Base-by-base conservation (phyloP, 2,329 filamentous ascomycete genomes). In the Paracamarosporium sp. region DNA sequence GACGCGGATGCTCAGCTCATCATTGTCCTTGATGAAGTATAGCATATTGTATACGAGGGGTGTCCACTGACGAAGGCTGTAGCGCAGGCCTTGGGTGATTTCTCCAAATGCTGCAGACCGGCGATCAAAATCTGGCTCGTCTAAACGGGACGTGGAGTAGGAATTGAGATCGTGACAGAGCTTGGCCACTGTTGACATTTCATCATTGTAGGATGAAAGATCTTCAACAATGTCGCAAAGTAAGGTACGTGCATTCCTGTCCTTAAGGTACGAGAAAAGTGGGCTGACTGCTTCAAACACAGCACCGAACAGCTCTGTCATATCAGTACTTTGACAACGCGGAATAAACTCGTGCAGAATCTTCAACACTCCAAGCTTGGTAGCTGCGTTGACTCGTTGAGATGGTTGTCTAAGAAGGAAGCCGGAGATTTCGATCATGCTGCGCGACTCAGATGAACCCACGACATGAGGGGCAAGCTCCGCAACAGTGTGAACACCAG, bases 211-310 rank as follows among this genome's bases (percentile, higher is more conserved):
- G 7, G 83, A 79, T 1, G 91, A 87, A 59, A 97, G 88, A 17
- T 89, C 88, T 13, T 83, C 76, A 7, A 98, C 79, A 3, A 96
- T 89, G 43, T 88, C 83, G 15, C 90, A 90, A 27, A 98, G 79
- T 0, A 91, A 83, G 60, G 88, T 83, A 53, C 95, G 86, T 70
- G 92, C 96, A 41, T 86, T 80, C 41, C 88, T 85, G 74, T 98
- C 93, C 66, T 88, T 91, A 80, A 98, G 94, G 73, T 93, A 97
- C 53, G 92, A 91, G 72, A 97, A 98, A 31, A 98, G 84, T 0
- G 91, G 88, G 4, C 91, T 89, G 9, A 95, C 78, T 0, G 91
- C 91, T 44, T 86, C 82, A 72, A 90, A 96, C 0, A 96, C 86
- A 33, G 85, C 83, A 43, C 83, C 79, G 47, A 86, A 86, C 15